Conservation (phyloP, 345 rosid genomes). For the Kandelia obovata region DNA sequence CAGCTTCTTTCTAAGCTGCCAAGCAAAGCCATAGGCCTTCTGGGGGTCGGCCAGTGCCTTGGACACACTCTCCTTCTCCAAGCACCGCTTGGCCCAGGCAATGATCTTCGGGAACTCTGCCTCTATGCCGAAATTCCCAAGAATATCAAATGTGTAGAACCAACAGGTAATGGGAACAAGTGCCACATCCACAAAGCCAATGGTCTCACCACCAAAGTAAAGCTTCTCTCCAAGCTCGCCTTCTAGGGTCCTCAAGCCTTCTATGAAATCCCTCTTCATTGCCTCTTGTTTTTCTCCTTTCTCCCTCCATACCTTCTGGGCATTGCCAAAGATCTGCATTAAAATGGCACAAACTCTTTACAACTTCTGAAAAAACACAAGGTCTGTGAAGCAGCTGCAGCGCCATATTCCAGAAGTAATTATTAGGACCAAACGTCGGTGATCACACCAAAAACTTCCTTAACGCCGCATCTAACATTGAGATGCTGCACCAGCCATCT, state of each 20-base stretch:
- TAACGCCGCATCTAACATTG: too few species aligned
- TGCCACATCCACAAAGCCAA: slow-evolving; percentile 15
- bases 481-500: too few species aligned
- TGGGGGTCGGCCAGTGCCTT: slow-evolving; percentile 10
- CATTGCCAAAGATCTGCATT: slow-evolving; percentile 2
- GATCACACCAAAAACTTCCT: too few species aligned
- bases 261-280: slow-evolving; percentile 4
- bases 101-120: slow-evolving; percentile 10
- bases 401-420: too few species aligned
- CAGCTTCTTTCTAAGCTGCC: background rate
- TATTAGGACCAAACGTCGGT: too few species aligned
- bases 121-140: slow-evolving; percentile 11
- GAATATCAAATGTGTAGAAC: background rate
- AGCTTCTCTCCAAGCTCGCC: slow-evolving; percentile 6
- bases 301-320: slow-evolving; percentile 5
- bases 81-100: slow-evolving; percentile 12
- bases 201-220: background rate
- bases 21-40: background rate
- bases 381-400: too few species aligned
- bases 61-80: slow-evolving; percentile 13
- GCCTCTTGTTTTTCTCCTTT: background rate
- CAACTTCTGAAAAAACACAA: too few species aligned
- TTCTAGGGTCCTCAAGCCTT: slow-evolving; percentile 4
- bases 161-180: slow-evolving; percentile 2
- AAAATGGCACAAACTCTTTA: background rate